These are phyloP conservation scores for Tilletia horrida DNA, from an alignment of 1,284 basidiomycete species.

Conservation along the genomic window DNA sequence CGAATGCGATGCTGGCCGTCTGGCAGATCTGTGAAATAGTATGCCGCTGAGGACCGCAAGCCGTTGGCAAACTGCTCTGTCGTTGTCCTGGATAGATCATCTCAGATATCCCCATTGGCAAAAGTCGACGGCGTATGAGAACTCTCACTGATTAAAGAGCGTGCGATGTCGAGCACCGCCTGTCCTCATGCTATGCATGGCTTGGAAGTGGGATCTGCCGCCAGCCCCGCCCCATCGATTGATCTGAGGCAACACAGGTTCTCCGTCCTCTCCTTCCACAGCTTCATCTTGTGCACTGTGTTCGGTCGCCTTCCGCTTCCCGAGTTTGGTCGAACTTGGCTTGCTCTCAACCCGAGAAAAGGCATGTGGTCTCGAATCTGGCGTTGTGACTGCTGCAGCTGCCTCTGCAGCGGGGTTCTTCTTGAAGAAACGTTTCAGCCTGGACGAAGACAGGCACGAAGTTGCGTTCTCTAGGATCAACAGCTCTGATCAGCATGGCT, in stretches of 20 bases:
- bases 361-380: neutral
- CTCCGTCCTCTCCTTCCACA: no score
- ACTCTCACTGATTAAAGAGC: neutral
- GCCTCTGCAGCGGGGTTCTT: slow-evolving; percentile 5
- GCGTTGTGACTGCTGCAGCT: neutral
- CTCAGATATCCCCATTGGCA: no score
- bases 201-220: neutral
- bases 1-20: neutral
- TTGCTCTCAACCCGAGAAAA: neutral
- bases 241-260: neutral
- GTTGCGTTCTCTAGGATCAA: no score
- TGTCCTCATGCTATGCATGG: neutral
- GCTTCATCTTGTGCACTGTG: no score
- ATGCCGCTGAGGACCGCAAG: neutral
- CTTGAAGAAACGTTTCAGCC: slow-evolving; percentile 11
- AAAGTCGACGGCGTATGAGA: neutral
- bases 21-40: slow-evolving; percentile 1
- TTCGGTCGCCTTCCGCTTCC: no score
- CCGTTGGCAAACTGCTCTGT: slow-evolving; percentile 4
- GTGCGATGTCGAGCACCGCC: neutral
- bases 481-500: no score
- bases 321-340: no score
- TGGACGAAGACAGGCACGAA: no score
- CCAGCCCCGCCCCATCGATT: slow-evolving; percentile 1
- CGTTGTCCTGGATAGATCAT: neutral